Evolutionary conservation across 352 stramenopile genomes (phyloP).

Genomic region (Peronospora destructor): DNA sequence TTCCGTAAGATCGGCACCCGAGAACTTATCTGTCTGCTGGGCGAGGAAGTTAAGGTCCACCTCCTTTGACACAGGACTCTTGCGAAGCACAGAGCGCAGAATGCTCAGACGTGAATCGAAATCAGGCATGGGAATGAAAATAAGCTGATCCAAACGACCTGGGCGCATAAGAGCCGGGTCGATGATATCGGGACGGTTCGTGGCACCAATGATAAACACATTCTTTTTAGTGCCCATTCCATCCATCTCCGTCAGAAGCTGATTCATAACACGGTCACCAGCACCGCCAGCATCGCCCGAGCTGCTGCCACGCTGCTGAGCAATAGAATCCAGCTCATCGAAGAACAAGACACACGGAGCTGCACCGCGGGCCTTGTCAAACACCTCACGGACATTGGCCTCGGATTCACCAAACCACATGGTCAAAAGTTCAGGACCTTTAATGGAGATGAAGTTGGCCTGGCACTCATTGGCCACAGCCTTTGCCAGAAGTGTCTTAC

Average conservation of each 20-base stretch:
- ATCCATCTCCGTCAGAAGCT: constrained; percentile 99
- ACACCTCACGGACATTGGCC: constrained; percentile 97
- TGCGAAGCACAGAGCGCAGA: constrained; percentile 93
- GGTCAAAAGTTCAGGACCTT: constrained; percentile 98
- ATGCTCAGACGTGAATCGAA: constrained; percentile 94
- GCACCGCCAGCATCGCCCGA: constrained; percentile 94
- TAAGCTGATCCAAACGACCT: constrained; percentile 96
- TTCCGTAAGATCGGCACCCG: constrained; percentile 98
- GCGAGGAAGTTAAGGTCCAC: constrained; percentile 97
- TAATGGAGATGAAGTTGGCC: constrained; percentile 99
- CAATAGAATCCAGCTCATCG: constrained; percentile 99
- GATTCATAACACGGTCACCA: constrained; percentile 99
- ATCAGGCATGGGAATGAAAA: constrained; percentile 97
- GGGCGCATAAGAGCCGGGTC: constrained; percentile 97
- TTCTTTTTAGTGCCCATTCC: constrained; percentile 98
- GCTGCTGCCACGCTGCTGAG: constrained; percentile 92
- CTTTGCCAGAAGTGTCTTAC: constrained; percentile 99
- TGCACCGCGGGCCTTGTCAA: constrained; percentile 96
- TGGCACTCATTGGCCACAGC: constrained; percentile 99
- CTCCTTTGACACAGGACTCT: constrained; percentile 96
- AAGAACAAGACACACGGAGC: constrained; percentile 99
- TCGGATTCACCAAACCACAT: constrained; percentile 99
- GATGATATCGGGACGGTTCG: constrained; percentile 98
- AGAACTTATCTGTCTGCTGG: constrained; percentile 97
- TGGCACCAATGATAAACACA: constrained; percentile 99